A percentile compares a stretch with the other conserved stretches of the same genome.
Evolutionary conservation across 2,329 filamentous ascomycete genomes (phyloP).

Genomic region (Colletotrichum sidae): DNA sequence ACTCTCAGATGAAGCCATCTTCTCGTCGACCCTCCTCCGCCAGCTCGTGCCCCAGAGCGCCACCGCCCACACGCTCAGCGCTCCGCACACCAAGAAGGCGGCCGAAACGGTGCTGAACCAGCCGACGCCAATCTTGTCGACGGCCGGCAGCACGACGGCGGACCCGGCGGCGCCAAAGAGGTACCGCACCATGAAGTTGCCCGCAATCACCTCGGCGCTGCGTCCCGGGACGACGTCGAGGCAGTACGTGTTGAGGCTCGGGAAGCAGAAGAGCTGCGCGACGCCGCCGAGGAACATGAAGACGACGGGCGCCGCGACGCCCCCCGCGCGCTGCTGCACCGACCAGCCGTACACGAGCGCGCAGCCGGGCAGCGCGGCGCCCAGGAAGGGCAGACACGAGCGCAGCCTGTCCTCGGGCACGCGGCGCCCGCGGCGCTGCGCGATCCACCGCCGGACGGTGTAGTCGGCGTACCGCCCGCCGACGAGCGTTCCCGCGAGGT

Average conservation of each 20-base stretch:
- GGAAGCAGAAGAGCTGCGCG: constrained; percentile 76
- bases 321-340: too few relatives aligned
- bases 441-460: constrained; percentile 57
- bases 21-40: constrained; percentile 23
- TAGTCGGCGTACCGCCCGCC: constrained; percentile 76
- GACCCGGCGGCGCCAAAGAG: constrained; percentile 78
- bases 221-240: constrained; percentile 36
- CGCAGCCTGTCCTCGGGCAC: too few relatives aligned
- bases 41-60: constrained; percentile 30
- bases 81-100: constrained; percentile 39
- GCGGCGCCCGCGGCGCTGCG: too few relatives aligned
- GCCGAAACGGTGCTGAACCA: constrained; percentile 81
- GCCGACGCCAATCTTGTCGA: constrained; percentile 81
- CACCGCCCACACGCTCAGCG: constrained; percentile 25
- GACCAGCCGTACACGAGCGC: too few relatives aligned
- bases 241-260: constrained; percentile 71
- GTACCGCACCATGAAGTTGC: constrained; percentile 84
- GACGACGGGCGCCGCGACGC: constrained; percentile 65
- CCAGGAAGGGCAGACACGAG: too few relatives aligned
- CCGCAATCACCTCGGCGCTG: constrained; percentile 61
- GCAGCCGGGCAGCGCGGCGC: too few relatives aligned
- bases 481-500: constrained; percentile 73
- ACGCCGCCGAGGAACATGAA: constrained; percentile 78
- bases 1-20: background rate
- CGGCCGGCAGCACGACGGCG: constrained; percentile 78